These are phyloP conservation scores for Eucalyptus caleyi DNA, from an alignment of 345 rosid genomes.

Conservation along the genomic window DNA sequence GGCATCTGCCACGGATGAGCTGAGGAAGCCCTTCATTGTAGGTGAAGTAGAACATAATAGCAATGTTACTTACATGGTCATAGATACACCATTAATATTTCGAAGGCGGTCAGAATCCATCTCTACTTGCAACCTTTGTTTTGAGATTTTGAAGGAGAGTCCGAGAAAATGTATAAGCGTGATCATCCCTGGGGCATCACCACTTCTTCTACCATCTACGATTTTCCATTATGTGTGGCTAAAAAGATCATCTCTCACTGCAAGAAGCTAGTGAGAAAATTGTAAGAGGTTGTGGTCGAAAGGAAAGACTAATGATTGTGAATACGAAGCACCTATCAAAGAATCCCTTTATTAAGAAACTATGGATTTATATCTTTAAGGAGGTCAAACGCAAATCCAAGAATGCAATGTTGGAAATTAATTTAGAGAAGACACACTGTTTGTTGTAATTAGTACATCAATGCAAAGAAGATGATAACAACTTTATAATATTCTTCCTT, in stretches of 20 bases:
- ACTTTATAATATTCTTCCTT: too few relatives aligned
- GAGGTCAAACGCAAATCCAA: background rate
- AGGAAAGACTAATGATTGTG: too few relatives aligned
- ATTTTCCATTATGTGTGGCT: too few relatives aligned
- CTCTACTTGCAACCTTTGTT: background rate
- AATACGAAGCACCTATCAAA: fast-evolving
- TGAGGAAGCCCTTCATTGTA: background rate
- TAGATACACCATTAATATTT: background rate
- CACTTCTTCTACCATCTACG: background rate
- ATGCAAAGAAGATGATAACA: too few relatives aligned
- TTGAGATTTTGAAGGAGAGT: background rate
- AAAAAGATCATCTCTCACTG: too few relatives aligned
- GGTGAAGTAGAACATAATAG: fast-evolving
- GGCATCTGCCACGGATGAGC: fast-evolving
- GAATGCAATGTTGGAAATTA: too few relatives aligned
- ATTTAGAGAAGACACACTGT: too few relatives aligned
- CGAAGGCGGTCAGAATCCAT: background rate
- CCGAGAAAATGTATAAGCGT: fast-evolving
- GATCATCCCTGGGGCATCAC: fast-evolving
- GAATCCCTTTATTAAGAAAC: background rate
- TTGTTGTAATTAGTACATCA: too few relatives aligned
- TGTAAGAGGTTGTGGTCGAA: too few relatives aligned
- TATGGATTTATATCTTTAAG: background rate
- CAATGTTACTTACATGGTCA: fast-evolving
- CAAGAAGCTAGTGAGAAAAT: too few relatives aligned